Conservation (phyloP, 257 asterid species). For the Solanum dulcamara region DNA sequence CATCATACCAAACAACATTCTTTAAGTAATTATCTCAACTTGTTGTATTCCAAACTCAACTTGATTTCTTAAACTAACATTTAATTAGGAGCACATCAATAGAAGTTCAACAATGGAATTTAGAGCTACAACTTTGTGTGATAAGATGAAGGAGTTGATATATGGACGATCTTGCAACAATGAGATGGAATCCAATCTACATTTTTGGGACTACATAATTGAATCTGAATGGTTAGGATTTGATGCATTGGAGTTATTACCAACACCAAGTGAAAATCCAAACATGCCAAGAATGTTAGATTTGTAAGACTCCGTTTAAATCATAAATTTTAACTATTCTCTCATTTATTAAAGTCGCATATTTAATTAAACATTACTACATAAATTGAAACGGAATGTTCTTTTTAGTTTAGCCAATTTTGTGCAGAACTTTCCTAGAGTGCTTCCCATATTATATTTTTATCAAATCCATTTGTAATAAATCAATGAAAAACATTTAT, state of each 20-base stretch:
- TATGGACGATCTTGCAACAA: neutral
- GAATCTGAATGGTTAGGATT: too few relatives aligned
- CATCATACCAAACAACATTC: neutral
- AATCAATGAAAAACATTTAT: neutral
- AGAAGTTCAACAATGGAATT: constrained; percentile 4
- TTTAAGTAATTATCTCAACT: neutral
- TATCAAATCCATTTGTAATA: neutral
- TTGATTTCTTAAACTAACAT: neutral
- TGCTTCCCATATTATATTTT: neutral
- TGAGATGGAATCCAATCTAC: neutral
- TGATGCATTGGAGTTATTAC: neutral
- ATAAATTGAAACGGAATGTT: too few relatives aligned
- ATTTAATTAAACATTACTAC: neutral
- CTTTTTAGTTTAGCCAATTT: neutral
- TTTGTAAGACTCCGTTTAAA: fast-evolving
- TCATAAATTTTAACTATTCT: neutral
- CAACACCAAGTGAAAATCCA: neutral
- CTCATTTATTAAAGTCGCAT: too few relatives aligned
- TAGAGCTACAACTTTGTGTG: constrained; percentile 6
- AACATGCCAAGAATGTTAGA: too few relatives aligned
- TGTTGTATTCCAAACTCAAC: neutral
- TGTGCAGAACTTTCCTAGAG: neutral
- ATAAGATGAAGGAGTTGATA: neutral
- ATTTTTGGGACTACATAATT: neutral
- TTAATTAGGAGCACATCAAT: constrained; percentile 4